Evolutionary conservation across 2,329 filamentous ascomycete species (phyloP).

Genomic region (Ceratocystis diversiconidia): DNA sequence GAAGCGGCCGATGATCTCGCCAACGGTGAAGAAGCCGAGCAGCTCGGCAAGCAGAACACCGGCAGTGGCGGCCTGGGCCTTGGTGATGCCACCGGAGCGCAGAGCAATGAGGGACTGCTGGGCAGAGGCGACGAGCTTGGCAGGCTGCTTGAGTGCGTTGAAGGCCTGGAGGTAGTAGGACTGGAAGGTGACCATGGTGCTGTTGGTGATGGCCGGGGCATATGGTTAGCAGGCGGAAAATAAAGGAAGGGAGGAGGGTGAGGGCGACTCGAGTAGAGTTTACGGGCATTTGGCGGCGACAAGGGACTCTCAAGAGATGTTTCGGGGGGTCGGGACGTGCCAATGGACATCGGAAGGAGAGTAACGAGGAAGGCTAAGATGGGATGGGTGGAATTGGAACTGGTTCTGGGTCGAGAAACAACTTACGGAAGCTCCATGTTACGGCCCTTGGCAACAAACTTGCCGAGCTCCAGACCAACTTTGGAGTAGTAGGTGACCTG

Average conservation of each 20-base stretch:
- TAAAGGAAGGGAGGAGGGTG: conserved; percentile 7
- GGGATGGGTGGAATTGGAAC: background rate
- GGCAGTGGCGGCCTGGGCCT: conserved; percentile 53
- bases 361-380: background rate
- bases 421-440: conserved; percentile 94
- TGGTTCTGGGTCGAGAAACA: conserved; percentile 12
- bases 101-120: conserved; percentile 43
- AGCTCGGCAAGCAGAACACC: conserved; percentile 75
- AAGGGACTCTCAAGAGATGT: background rate
- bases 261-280: background rate
- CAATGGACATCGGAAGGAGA: background rate
- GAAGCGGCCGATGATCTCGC: conserved; percentile 89
- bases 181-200: conserved; percentile 70
- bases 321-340: background rate
- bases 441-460: conserved; percentile 74
- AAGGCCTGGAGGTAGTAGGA: conserved; percentile 65
- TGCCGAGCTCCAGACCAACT: conserved; percentile 75
- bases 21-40: conserved; percentile 92
- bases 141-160: conserved; percentile 57
- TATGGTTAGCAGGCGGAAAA: conserved; percentile 9
- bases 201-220: conserved; percentile 26
- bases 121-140: conserved; percentile 40
- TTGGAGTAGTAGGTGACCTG: conserved; percentile 82
- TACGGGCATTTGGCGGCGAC: background rate
- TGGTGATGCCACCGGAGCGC: conserved; percentile 53